Conservation (phyloP, 2,329 filamentous ascomycete species). For the Graphiopsis chlorocephala region DNA sequence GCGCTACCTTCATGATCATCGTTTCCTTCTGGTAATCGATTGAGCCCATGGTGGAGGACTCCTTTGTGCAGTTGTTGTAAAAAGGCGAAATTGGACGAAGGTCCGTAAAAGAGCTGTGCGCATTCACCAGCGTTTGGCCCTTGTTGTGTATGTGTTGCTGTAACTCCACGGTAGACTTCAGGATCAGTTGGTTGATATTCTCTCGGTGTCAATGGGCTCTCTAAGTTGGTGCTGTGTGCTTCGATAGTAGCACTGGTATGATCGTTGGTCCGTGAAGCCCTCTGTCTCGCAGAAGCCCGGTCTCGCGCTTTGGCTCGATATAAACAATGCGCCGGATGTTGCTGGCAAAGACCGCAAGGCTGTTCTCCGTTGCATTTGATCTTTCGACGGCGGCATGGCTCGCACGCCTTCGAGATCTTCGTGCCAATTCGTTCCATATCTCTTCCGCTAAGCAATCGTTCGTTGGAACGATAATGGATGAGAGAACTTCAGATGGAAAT, state of each 20-base stretch:
- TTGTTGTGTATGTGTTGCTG: conserved; percentile 12
- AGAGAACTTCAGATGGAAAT: not conserved
- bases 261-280: not conserved
- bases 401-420: conserved; percentile 13
- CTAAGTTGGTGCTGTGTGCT: not conserved
- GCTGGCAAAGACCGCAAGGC: conserved; percentile 12
- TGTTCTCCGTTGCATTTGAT: conserved; percentile 15
- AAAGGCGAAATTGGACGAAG: conserved; percentile 33
- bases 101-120: conserved; percentile 29
- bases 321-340: conserved; percentile 3
- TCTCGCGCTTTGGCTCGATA: conserved; percentile 13
- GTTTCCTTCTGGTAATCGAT: not conserved
- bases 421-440: not conserved
- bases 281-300: conserved; percentile 1
- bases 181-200: not conserved
- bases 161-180: conserved; percentile 15
- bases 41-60: conserved; percentile 24
- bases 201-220: not conserved
- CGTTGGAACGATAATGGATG: not conserved
- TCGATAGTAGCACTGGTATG: not conserved
- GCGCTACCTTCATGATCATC: conserved; percentile 23
- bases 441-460: not conserved
- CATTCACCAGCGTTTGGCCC: conserved; percentile 6
- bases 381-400: conserved; percentile 17
- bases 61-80: conserved; percentile 33